These are phyloP conservation scores for Keithomyces neogunnii DNA, from an alignment of 2,329 filamentous ascomycete species.

Conservation along the genomic window DNA sequence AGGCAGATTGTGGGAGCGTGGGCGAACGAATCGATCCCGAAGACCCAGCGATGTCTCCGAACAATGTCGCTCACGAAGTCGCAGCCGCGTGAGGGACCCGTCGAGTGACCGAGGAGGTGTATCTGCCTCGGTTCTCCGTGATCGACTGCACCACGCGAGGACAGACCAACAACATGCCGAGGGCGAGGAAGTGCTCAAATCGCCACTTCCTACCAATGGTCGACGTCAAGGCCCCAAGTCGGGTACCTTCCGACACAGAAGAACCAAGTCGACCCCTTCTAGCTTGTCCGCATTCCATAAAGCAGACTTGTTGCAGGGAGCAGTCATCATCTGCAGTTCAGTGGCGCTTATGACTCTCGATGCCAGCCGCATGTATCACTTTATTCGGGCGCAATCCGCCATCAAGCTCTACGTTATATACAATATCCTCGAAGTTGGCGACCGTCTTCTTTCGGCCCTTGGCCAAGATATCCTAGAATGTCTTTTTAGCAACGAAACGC, in stretches of 20 bases:
- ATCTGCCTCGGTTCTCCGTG: constrained; percentile 5
- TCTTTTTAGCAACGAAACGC: constrained; percentile 83
- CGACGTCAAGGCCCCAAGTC: constrained; percentile 19
- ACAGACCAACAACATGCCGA: constrained; percentile 2
- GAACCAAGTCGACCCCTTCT: constrained; percentile 79
- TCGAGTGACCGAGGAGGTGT: constrained; percentile 10
- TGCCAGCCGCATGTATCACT: constrained; percentile 96
- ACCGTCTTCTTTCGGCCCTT: constrained; percentile 80
- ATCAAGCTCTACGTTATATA: constrained; percentile 99
- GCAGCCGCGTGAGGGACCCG: constrained; percentile 25
- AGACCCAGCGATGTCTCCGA: constrained; percentile 26
- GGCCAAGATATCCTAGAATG: constrained; percentile 96
- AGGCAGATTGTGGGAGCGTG: constrained; percentile 66
- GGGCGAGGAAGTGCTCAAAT: constrained; percentile 4
- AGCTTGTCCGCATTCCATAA: constrained; percentile 83
- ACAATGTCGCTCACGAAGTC: constrained; percentile 28
- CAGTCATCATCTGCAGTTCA: constrained; percentile 80
- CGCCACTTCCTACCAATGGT: constrained; percentile 9
- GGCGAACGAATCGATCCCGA: constrained; percentile 32
- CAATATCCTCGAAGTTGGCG: constrained; percentile 89
- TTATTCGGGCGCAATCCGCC: constrained; percentile 88
- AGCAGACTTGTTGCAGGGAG: constrained; percentile 85
- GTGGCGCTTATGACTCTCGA: constrained; percentile 82
- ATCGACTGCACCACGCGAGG: constrained; percentile 2
- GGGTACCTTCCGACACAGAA: constrained; percentile 50